phyloP scores from a whole-genome alignment of 495 filamentous ascomycete species.

The Talaromyces nanjingensis region DNA sequence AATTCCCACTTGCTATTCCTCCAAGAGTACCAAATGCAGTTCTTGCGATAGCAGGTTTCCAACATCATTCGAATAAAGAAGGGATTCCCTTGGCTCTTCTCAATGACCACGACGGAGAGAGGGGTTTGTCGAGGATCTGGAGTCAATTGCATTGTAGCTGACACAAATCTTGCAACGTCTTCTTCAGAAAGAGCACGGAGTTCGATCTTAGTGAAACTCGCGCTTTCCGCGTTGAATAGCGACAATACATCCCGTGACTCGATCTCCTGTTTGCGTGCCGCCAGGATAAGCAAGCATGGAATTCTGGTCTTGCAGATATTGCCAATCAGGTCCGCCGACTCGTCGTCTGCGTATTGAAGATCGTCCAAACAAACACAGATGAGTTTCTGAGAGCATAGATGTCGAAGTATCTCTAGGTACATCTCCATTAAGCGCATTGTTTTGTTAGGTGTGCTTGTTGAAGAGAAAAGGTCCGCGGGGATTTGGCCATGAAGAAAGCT shows the following conservation, averaged over 20 bases:
- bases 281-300: constrained; percentile 69
- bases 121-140: constrained; percentile 32
- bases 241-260: constrained; percentile 33
- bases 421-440: constrained; percentile 76
- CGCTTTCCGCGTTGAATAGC: constrained; percentile 31
- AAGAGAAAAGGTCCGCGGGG: constrained; percentile 64
- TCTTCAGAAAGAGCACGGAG: constrained; percentile 64
- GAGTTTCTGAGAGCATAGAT: constrained; percentile 69
- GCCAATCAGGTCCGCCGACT: constrained; percentile 71
- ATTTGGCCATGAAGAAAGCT: constrained; percentile 39
- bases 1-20: constrained; percentile 72
- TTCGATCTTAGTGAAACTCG: constrained; percentile 56
- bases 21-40: constrained; percentile 85
- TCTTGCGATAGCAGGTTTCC: constrained; percentile 76
- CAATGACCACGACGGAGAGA: constrained; percentile 64
- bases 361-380: constrained; percentile 83
- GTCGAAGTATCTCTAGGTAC: constrained; percentile 74
- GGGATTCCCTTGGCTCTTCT: constrained; percentile 74
- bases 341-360: constrained; percentile 78
- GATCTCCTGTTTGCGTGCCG: constrained; percentile 34
- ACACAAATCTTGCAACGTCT: constrained; percentile 69
- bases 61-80: constrained; percentile 90
- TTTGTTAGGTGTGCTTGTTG: constrained; percentile 56
- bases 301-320: constrained; percentile 66
- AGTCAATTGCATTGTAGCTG: constrained; percentile 56